Percentiles rank a stretch among this genome's conserved stretches.
Evolutionary conservation across 805 yeast genomes (phyloP).

Genomic region (Candida awuae): DNA sequence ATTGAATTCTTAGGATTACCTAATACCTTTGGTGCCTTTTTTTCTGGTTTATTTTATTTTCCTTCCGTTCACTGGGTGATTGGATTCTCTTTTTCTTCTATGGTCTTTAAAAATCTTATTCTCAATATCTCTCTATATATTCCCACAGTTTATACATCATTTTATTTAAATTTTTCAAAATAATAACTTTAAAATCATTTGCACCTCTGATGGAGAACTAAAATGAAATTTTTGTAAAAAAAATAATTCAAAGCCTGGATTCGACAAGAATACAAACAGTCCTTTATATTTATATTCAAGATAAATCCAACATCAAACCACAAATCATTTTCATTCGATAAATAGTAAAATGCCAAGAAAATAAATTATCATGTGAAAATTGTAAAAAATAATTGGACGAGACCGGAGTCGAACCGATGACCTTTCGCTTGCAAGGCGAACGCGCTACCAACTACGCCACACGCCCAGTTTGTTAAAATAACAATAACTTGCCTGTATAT

Average conservation of each 20-base stretch:
- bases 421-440: conserved; percentile 72
- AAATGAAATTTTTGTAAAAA: too few relatives aligned
- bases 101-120: not conserved
- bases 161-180: not conserved
- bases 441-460: conserved; percentile 84
- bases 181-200: too few relatives aligned
- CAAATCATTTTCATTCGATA: too few relatives aligned
- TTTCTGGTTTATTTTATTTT: not conserved
- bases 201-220: too few relatives aligned
- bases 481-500: too few relatives aligned
- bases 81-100: not conserved
- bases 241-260: too few relatives aligned
- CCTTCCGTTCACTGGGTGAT: not conserved
- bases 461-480: conserved; percentile 49
- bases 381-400: conserved; percentile 43
- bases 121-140: not conserved
- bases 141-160: not conserved
- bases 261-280: too few relatives aligned
- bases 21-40: too few relatives aligned
- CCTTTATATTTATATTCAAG: too few relatives aligned
- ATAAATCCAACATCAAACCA: too few relatives aligned
- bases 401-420: conserved; percentile 74
- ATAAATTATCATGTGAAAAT: not conserved
- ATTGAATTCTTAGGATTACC: too few relatives aligned
- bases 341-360: not conserved